Evolutionary conservation across 148 eudicot species (phyloP).

Genomic region (Rhododendron vialii): DNA sequence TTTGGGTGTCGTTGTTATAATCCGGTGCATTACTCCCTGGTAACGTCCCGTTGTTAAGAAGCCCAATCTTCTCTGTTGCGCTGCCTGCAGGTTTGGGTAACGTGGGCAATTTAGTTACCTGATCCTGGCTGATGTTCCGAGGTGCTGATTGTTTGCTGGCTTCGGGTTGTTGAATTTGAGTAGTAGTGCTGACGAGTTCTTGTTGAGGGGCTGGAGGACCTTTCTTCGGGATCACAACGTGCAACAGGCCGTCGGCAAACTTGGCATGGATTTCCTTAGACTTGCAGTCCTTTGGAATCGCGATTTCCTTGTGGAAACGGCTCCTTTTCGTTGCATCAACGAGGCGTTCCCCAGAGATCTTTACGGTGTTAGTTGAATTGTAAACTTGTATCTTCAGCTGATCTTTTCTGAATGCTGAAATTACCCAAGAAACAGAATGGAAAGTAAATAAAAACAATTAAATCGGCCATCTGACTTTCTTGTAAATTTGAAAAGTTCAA

Average conservation of each 20-base stretch:
- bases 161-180: neutral
- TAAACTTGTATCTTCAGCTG: slow-evolving; percentile 52
- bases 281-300: slow-evolving; percentile 35
- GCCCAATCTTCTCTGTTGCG: neutral
- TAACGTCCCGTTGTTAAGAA: slow-evolving; percentile 3
- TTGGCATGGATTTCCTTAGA: slow-evolving; percentile 48
- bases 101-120: neutral
- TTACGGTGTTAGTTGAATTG: slow-evolving; percentile 33
- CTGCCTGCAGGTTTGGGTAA: slow-evolving; percentile 2
- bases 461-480: neutral
- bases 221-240: slow-evolving; percentile 53
- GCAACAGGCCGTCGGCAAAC: slow-evolving; percentile 36
- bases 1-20: neutral
- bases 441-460: neutral
- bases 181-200: neutral
- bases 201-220: slow-evolving; percentile 4
- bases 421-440: neutral
- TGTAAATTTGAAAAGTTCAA: too few species aligned
- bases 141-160: neutral
- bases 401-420: slow-evolving; percentile 60
- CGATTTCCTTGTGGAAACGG: slow-evolving; percentile 50
- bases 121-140: neutral
- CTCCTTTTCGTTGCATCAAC: slow-evolving; percentile 24
- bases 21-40: neutral
- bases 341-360: slow-evolving; percentile 54